A percentile compares a stretch with the other conserved stretches of the same genome.
Conservation (phyloP, 176 grass and related monocot genomes). For the Carex pumila region DNA sequence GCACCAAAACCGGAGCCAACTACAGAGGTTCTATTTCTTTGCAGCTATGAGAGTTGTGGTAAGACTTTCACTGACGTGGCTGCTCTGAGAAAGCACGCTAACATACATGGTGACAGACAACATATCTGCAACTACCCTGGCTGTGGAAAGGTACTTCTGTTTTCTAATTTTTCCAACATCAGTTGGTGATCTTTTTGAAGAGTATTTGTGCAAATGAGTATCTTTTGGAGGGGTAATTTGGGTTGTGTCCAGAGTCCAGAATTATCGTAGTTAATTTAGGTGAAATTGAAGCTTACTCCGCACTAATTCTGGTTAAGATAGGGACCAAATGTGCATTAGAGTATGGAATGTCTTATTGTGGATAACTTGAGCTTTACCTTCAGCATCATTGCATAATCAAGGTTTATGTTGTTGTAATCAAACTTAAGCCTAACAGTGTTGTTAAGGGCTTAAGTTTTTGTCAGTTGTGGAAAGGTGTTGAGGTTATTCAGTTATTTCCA, state of each 20-base stretch:
- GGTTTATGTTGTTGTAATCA: background rate
- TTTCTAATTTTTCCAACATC: background rate
- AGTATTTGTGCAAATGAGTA: background rate
- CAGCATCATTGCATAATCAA: background rate
- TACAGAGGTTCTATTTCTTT: constrained; percentile 77
- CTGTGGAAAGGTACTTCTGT: constrained; percentile 58
- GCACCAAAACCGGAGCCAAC: constrained; percentile 47
- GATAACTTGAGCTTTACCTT: background rate
- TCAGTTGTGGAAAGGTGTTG: background rate
- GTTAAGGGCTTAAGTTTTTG: background rate
- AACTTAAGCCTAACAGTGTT: background rate
- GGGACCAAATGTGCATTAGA: background rate
- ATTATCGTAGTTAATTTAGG: background rate
- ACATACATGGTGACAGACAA: constrained; percentile 62
- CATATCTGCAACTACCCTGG: constrained; percentile 55
- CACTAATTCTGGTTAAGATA: background rate
- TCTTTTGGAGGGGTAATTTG: background rate
- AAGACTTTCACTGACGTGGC: constrained; percentile 66
- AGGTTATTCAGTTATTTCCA: background rate
- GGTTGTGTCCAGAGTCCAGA: background rate
- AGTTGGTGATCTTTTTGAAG: background rate
- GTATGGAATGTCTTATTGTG: background rate
- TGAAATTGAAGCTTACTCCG: background rate
- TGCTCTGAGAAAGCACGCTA: constrained; percentile 53
- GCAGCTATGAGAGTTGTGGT: constrained; percentile 68